These are phyloP conservation scores for Aspergillus neotritici DNA, from an alignment of 2,329 filamentous ascomycete genomes.

Conservation along the genomic window DNA sequence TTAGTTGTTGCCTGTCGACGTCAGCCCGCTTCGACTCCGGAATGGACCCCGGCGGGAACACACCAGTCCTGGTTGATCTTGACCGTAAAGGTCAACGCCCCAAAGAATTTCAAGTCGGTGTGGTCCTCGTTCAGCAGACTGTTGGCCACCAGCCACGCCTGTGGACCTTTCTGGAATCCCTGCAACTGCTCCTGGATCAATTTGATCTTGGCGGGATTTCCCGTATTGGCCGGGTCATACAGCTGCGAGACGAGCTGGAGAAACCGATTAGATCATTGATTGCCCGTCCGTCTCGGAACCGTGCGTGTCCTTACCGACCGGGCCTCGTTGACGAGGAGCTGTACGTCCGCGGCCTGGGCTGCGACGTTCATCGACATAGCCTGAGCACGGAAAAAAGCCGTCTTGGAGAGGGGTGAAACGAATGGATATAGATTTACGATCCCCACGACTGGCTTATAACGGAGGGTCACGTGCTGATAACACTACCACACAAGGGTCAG, in stretches of 20 bases:
- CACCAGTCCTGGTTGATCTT: constrained; percentile 91
- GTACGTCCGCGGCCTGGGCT: constrained; percentile 20
- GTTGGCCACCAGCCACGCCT: constrained; percentile 83
- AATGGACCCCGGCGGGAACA: constrained; percentile 18
- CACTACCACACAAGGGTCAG: constrained; percentile 14
- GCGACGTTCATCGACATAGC: constrained; percentile 23
- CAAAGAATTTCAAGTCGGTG: constrained; percentile 81
- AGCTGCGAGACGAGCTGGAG: constrained; percentile 37
- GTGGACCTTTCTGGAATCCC: constrained; percentile 67
- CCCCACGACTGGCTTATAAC: neutral
- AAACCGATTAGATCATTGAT: constrained; percentile 8
- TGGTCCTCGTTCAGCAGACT: constrained; percentile 63
- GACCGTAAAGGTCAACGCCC: constrained; percentile 83
- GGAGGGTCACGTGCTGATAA: constrained; percentile 22
- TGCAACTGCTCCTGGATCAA: constrained; percentile 70
- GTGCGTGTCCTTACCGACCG: constrained; percentile 18
- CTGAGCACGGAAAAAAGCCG: constrained; percentile 13
- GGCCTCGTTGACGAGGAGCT: constrained; percentile 25
- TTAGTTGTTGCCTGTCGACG: constrained; percentile 33
- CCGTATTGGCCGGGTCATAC: constrained; percentile 42
- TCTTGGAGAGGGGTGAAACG: constrained; percentile 6
- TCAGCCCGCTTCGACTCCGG: neutral
- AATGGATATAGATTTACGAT: constrained; percentile 13
- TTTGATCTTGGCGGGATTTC: constrained; percentile 38
- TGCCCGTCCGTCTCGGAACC: neutral